A percentile compares a stretch with the other conserved stretches of the same genome.
These are phyloP conservation scores for Xylariaceae sp. DNA, from an alignment of 2,329 filamentous ascomycete species.

Conservation along the genomic window DNA sequence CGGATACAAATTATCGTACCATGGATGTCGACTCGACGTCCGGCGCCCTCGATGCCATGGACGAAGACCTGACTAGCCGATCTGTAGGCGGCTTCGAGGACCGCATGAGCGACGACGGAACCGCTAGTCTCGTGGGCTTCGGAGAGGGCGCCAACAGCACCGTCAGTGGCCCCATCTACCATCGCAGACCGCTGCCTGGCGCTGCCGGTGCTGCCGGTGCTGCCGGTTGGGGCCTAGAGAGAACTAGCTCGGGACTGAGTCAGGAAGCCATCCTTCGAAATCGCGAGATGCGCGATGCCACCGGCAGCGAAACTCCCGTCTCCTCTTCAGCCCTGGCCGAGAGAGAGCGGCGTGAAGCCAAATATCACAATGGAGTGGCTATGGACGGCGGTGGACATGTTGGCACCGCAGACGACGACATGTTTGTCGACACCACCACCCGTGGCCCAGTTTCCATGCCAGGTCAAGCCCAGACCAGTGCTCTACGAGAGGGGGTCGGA, in stretches of 20 bases:
- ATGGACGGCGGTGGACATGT: conserved; percentile 46
- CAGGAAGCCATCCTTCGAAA: conserved; percentile 35
- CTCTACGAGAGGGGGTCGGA: conserved; percentile 33
- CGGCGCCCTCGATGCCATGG: conserved; percentile 29
- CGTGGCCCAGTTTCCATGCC: conserved; percentile 50
- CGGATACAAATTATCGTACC: conserved; percentile 55
- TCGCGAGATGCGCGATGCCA: conserved; percentile 26
- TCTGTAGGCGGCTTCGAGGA: conserved; percentile 56
- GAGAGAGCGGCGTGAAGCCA: conserved; percentile 48
- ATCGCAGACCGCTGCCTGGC: conserved; percentile 45
- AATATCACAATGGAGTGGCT: conserved; percentile 64
- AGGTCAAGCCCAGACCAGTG: conserved; percentile 35
- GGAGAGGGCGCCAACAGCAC: conserved; percentile 88
- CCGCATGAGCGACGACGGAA: conserved; percentile 81
- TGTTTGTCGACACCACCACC: conserved; percentile 62
- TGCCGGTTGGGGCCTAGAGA: conserved; percentile 43
- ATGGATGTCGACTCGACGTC: conserved; percentile 51
- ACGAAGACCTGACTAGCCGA: conserved; percentile 40
- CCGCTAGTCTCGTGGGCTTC: conserved; percentile 82
- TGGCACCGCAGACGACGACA: conserved; percentile 41
- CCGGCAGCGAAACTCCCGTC: conserved; percentile 40
- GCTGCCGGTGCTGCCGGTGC: conserved; percentile 26
- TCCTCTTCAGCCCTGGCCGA: conserved; percentile 47
- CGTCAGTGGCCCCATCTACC: conserved; percentile 72
- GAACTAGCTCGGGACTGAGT: conserved; percentile 50